Evolutionary conservation across 495 filamentous ascomycete species (phyloP).

Genomic region (Aspergillus incahuasiensis): DNA sequence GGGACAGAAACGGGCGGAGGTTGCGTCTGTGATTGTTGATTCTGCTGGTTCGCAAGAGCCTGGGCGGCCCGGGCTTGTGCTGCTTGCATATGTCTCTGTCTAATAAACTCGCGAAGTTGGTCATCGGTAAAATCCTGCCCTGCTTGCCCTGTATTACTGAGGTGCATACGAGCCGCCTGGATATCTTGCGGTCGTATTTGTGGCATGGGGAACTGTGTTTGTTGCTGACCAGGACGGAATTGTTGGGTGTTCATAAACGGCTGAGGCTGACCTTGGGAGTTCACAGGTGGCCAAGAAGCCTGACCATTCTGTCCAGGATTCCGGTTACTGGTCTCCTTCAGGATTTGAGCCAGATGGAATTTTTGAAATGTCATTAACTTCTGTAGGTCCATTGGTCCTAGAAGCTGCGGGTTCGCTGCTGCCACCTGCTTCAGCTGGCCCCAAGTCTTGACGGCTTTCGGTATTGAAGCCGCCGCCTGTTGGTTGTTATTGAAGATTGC

Average conservation of each 20-base stretch:
- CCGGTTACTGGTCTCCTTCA: constrained; percentile 22
- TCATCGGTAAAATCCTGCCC: constrained; percentile 48
- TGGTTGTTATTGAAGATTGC: constrained; percentile 32
- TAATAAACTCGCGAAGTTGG: constrained; percentile 44
- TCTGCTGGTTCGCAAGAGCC: constrained; percentile 28
- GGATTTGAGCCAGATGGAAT: constrained; percentile 47
- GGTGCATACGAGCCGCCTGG: constrained; percentile 35
- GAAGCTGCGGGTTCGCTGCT: constrained; percentile 41
- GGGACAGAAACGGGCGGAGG: constrained; percentile 31
- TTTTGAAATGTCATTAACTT: constrained; percentile 50
- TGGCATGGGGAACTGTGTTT: constrained; percentile 23
- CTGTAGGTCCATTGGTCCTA: constrained; percentile 35
- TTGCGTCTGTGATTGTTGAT: constrained; percentile 32
- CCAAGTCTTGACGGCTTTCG: constrained; percentile 66
- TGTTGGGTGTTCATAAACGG: constrained; percentile 38
- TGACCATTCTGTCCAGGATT: constrained; percentile 25
- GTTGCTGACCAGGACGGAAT: constrained; percentile 27
- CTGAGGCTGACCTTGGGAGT: constrained; percentile 25
- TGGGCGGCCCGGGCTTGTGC: constrained; percentile 28
- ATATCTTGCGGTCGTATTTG: constrained; percentile 41
- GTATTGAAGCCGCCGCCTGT: constrained; percentile 38
- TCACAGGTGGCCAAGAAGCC: constrained; percentile 20
- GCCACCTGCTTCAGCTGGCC: constrained; percentile 64
- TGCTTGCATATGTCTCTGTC: constrained; percentile 34
- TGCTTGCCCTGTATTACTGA: constrained; percentile 39